These are phyloP conservation scores for Candida taoyuanica DNA, from an alignment of 805 yeast species.

Conservation along the genomic window DNA sequence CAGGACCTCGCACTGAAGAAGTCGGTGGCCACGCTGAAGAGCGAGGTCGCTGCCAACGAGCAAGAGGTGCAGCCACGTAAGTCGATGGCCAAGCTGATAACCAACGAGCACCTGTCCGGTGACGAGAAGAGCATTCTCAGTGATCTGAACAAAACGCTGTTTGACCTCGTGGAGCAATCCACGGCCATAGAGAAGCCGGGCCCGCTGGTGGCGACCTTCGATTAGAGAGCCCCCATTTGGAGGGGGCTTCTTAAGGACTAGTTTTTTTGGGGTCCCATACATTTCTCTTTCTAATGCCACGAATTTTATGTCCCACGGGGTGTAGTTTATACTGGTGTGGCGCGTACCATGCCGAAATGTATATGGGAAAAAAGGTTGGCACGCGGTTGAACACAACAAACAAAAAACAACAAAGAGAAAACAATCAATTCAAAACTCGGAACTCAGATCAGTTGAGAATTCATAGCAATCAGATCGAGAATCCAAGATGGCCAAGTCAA, in stretches of 20 bases:
- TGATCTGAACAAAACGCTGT: conserved; percentile 14
- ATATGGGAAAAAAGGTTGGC: neutral
- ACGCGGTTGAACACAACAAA: neutral
- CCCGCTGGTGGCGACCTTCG: conserved; percentile 20
- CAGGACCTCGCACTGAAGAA: conserved; percentile 13
- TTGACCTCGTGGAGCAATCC: conserved; percentile 12
- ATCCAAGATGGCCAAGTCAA: conserved; percentile 17
- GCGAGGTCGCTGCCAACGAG: conserved; percentile 5
- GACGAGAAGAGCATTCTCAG: conserved; percentile 14
- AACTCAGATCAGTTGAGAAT: too few species aligned
- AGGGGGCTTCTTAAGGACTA: too few species aligned
- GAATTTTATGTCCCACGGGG: neutral
- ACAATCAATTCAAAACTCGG: too few species aligned
- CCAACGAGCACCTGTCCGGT: conserved; percentile 10
- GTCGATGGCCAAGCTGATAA: conserved; percentile 11
- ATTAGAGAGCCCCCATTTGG: conserved; percentile 1
- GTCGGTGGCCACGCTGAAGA: conserved; percentile 14
- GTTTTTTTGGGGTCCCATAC: too few species aligned
- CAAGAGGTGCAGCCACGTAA: conserved; percentile 1
- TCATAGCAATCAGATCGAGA: too few species aligned
- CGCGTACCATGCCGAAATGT: neutral
- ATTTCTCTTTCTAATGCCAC: neutral
- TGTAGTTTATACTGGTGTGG: neutral
- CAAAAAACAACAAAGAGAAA: too few species aligned
- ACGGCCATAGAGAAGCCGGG: conserved; percentile 16